Evolutionary conservation across 352 stramenopile genomes (phyloP).

Genomic region (Achlya hypogyna): DNA sequence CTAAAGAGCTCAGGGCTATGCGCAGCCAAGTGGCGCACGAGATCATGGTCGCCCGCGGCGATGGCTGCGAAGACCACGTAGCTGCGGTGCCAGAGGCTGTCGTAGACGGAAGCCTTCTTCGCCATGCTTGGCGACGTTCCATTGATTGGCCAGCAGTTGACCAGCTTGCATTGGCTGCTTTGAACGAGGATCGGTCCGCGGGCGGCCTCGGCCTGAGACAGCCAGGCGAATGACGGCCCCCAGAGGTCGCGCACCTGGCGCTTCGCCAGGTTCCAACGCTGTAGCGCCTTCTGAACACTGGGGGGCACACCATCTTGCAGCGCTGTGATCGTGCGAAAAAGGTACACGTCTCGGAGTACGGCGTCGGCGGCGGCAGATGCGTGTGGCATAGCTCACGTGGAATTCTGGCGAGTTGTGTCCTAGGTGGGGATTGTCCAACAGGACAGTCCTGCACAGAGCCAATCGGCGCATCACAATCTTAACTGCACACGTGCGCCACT

Average conservation of each 20-base stretch:
- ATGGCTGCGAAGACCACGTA: neutral
- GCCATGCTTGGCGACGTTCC: neutral
- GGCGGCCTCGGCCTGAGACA: neutral
- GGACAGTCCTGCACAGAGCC: too few relatives aligned
- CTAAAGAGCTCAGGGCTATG: neutral
- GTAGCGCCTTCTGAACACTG: neutral
- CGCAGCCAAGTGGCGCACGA: neutral
- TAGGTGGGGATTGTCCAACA: too few relatives aligned
- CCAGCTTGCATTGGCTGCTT: neutral
- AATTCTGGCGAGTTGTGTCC: too few relatives aligned
- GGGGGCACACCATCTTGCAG: neutral
- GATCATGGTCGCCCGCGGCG: neutral
- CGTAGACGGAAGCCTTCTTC: neutral
- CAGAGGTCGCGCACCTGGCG: neutral
- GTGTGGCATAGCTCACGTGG: too few relatives aligned
- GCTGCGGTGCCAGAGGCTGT: neutral
- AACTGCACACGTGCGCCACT: too few relatives aligned
- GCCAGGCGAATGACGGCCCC: neutral
- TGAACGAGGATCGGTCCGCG: neutral
- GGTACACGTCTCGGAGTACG: too few relatives aligned
- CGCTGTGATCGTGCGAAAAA: too few relatives aligned
- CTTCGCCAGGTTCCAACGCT: neutral
- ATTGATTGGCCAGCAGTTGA: too few relatives aligned
- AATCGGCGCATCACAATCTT: too few relatives aligned
- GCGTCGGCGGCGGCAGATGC: too few relatives aligned